These are phyloP conservation scores for Nakaseomyces delphensis DNA, from an alignment of 1,139 yeast genomes.

Conservation along the genomic window DNA sequence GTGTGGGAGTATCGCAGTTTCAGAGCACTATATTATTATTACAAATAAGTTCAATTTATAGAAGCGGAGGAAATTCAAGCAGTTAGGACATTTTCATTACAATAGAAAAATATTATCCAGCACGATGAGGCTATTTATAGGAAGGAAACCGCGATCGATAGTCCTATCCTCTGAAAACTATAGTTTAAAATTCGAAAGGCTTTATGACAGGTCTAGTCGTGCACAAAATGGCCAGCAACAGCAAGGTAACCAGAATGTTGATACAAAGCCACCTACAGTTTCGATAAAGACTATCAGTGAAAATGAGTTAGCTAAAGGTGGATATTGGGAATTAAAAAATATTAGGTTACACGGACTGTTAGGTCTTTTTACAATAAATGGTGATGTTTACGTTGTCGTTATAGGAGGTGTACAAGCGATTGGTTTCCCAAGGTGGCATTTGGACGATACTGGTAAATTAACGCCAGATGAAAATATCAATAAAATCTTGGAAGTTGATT, in stretches of 20 bases:
- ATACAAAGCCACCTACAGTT: conserved; percentile 16
- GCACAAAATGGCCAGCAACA: background rate
- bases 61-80: no score
- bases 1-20: no score
- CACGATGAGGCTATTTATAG: conserved; percentile 20
- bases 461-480: conserved; percentile 42
- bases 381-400: conserved; percentile 48
- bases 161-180: conserved; percentile 20
- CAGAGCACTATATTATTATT: no score
- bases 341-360: conserved; percentile 45
- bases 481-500: conserved; percentile 49
- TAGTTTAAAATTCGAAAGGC: conserved; percentile 18
- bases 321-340: conserved; percentile 16
- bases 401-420: conserved; percentile 48
- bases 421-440: conserved; percentile 45
- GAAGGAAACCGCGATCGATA: conserved; percentile 22
- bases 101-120: background rate
- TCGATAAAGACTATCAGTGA: conserved; percentile 15
- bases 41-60: no score
- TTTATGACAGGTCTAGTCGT: conserved; percentile 10
- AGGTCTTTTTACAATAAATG: conserved; percentile 51
- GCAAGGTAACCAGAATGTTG: conserved; percentile 10
- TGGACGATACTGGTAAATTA: conserved; percentile 13
- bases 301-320: conserved; percentile 16
- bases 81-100: no score